Evolutionary conservation across 2,329 filamentous ascomycete species (phyloP).

Genomic region (Stachybotrys chlorohalonatus): DNA sequence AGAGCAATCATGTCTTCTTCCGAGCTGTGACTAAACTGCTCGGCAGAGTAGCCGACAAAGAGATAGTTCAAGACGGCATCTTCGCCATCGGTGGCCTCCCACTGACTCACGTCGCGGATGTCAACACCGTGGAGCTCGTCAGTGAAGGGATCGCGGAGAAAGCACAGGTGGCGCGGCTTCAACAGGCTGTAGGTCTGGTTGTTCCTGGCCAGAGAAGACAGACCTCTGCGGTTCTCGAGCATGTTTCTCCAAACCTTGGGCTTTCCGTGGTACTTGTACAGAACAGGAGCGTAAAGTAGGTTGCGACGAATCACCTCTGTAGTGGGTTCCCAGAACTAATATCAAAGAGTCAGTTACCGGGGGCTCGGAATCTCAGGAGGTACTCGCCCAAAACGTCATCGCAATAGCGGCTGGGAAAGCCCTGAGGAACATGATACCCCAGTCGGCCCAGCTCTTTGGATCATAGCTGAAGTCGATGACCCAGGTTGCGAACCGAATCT

Average conservation of each 20-base stretch:
- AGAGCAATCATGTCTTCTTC: constrained; percentile 7
- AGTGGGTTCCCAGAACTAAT: constrained; percentile 15
- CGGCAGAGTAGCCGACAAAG: constrained; percentile 16
- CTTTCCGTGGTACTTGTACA: constrained; percentile 13
- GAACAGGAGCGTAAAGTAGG: constrained; percentile 13
- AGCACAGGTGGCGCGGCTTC: constrained; percentile 14
- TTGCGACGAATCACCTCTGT: constrained; percentile 4
- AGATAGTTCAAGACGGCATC: constrained; percentile 11
- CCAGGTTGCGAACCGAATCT: constrained; percentile 16
- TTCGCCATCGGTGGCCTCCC: constrained; percentile 11
- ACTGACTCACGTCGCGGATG: constrained; percentile 4
- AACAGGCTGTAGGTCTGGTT: constrained; percentile 13
- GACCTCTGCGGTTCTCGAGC: constrained; percentile 14
- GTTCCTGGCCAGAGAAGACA: constrained; percentile 10
- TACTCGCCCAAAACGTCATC: constrained; percentile 13
- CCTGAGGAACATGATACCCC: constrained; percentile 13
- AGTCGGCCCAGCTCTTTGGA: constrained; percentile 15
- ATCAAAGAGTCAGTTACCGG: too few species aligned
- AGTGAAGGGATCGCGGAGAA: constrained; percentile 12
- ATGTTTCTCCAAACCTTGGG: constrained; percentile 17
- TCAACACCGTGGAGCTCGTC: constrained; percentile 5
- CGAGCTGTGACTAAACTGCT: constrained; percentile 13
- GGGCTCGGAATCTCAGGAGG: too few species aligned
- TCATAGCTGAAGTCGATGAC: constrained; percentile 16
- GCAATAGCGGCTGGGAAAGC: constrained; percentile 14